Conservation (phyloP, 2,329 filamentous ascomycete genomes). For the Teratosphaeria nubilosa region DNA sequence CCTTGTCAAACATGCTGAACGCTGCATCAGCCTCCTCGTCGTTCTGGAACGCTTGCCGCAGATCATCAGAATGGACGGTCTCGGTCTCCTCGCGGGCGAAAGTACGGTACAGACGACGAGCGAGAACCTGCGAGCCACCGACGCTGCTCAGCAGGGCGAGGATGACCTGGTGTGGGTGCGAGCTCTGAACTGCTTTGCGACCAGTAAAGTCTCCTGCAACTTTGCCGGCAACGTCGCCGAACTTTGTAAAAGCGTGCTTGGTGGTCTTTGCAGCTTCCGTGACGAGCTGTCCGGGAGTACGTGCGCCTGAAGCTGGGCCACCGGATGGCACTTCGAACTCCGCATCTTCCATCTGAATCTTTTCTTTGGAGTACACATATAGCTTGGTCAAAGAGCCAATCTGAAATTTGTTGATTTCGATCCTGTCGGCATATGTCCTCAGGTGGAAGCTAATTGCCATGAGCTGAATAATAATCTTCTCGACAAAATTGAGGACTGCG, state of each 20-base stretch:
- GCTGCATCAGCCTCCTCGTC: slow-evolving; percentile 81
- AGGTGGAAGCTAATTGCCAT: slow-evolving; percentile 90
- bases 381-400: slow-evolving; percentile 59
- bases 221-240: slow-evolving; percentile 74
- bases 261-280: slow-evolving; percentile 63
- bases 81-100: slow-evolving; percentile 67
- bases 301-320: slow-evolving; percentile 46
- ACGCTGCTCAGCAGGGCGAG: slow-evolving; percentile 65
- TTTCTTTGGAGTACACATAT: slow-evolving; percentile 54
- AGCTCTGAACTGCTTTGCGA: slow-evolving; percentile 54
- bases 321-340: slow-evolving; percentile 55
- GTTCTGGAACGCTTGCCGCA: slow-evolving; percentile 68
- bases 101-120: slow-evolving; percentile 78
- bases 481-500: slow-evolving; percentile 67
- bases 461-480: slow-evolving; percentile 90
- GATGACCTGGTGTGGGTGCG: slow-evolving; percentile 76
- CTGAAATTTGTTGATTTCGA: slow-evolving; percentile 86
- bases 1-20: slow-evolving; percentile 89
- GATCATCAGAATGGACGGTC: slow-evolving; percentile 66
- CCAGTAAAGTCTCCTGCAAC: slow-evolving; percentile 91
- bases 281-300: slow-evolving; percentile 65
- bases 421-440: slow-evolving; percentile 80
- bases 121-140: slow-evolving; percentile 68
- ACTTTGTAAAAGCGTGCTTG: slow-evolving; percentile 63
- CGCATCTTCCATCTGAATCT: slow-evolving; percentile 60